A percentile compares a stretch with the other conserved stretches of the same genome.
Conservation (phyloP, 192 early-diverging fungal species). For the Chytriomyces sp. region DNA sequence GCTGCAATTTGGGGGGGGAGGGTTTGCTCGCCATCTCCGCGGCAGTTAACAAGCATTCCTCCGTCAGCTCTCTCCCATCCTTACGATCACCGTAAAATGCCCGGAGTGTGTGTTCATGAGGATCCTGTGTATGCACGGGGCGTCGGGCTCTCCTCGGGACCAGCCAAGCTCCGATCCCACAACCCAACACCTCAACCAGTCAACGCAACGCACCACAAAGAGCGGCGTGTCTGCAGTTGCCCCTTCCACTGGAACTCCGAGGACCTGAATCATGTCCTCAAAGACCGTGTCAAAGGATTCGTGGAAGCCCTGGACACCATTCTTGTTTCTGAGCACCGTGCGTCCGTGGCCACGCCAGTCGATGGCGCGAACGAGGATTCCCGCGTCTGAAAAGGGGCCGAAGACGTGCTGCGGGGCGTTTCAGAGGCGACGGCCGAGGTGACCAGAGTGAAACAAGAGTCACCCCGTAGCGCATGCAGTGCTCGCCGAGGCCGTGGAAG, state of each 20-base stretch:
- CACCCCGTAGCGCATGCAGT: constrained; percentile 60
- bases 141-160: too few relatives aligned
- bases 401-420: constrained; percentile 49
- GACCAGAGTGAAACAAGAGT: not conserved
- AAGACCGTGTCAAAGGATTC: constrained; percentile 33
- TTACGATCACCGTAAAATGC: too few relatives aligned
- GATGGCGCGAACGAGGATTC: constrained; percentile 58
- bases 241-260: constrained; percentile 36
- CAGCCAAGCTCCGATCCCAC: too few relatives aligned
- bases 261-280: constrained; percentile 49
- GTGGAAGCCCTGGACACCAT: constrained; percentile 9
- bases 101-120: too few relatives aligned
- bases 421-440: not conserved
- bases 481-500: constrained; percentile 68
- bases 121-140: too few relatives aligned
- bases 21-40: too few relatives aligned
- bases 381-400: constrained; percentile 50
- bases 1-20: too few relatives aligned
- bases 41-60: too few relatives aligned
- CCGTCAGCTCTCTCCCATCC: too few relatives aligned
- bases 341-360: constrained; percentile 74
- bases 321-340: constrained; percentile 52
- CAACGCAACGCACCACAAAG: constrained; percentile 25
- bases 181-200: too few relatives aligned
- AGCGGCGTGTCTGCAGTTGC: constrained; percentile 41